Base-by-base conservation (phyloP, 495 filamentous ascomycete genomes). In the Tuber calosporum region DNA sequence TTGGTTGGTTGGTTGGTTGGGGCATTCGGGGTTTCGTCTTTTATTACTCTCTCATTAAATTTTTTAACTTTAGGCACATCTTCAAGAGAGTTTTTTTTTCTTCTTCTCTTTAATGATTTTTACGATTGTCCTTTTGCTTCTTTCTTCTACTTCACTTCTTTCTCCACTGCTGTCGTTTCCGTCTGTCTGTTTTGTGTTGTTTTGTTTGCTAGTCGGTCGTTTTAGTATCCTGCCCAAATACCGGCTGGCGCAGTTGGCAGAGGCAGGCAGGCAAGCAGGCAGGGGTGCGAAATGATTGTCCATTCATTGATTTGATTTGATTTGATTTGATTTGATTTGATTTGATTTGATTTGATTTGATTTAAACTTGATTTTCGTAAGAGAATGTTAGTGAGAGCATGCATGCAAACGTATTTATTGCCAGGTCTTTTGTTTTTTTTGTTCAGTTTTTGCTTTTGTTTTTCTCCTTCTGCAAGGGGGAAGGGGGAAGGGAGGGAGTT, bases 91-190 rank as follows among this genome's bases (percentile, higher is more conserved):
- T 9, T 58, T 58, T 11, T 58, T 73, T 70, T 41, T 77, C 45
- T 70, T 72, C 43, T 69, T 75, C 48, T 70, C 66, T 78, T 77
- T 78, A 78, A 78, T 78, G 76, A 78, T 68, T 66, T 71, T 78
- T 71, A 78, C 71, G 76, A 78, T 70, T 62, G 77, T 78, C 70
- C 69, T 45, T 58, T 42, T 71, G 42, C 11, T 11, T 0, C 69
- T 40, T 11, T 0, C 69, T 45, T 67, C 43, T 71, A 42, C 71
- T 70, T 71, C 68, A n/a, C n/a, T 76, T n/a, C 36, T 76, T 70
- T 43, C 30, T 58, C n/a, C 22, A 11, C 53, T 15, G 26, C 30
- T 62, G 1, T 34, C n/a, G 30, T 68, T 77, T 73, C 26, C 26
- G 69, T 75, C 34, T 53, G 34, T 77, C 70, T 38, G 53, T 77